A percentile compares a stretch with the other conserved stretches of the same genome.
These are phyloP conservation scores for Pichia californica DNA, from an alignment of 805 yeast genomes.

Conservation along the genomic window DNA sequence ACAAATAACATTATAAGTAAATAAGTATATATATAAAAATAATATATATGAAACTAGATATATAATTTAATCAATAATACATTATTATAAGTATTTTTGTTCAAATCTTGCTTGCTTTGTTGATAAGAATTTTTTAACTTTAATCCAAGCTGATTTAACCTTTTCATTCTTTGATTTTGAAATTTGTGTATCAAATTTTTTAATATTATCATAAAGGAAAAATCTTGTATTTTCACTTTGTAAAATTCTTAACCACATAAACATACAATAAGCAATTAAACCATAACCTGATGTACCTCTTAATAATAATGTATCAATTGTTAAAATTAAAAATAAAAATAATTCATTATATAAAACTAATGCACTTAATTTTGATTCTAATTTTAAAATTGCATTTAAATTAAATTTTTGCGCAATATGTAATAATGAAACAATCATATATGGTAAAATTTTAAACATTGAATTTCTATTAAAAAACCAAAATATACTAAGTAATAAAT, in stretches of 20 bases:
- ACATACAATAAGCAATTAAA: slow-evolving; percentile 46
- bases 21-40: too few relatives aligned
- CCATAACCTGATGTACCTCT: slow-evolving; percentile 69
- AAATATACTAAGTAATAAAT: slow-evolving; percentile 42
- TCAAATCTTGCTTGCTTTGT: slow-evolving; percentile 34
- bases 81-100: slow-evolving; percentile 17
- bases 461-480: slow-evolving; percentile 66
- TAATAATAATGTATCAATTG: slow-evolving; percentile 53
- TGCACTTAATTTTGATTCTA: slow-evolving; percentile 35
- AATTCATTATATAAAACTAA: slow-evolving; percentile 58
- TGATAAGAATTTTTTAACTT: slow-evolving; percentile 35
- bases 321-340: slow-evolving; percentile 43
- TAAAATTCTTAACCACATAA: slow-evolving; percentile 68
- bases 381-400: slow-evolving; percentile 33
- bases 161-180: slow-evolving; percentile 39
- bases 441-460: slow-evolving; percentile 59
- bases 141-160: slow-evolving; percentile 35
- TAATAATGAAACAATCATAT: slow-evolving; percentile 46
- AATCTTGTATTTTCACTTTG: slow-evolving; percentile 42
- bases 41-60: too few relatives aligned
- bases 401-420: slow-evolving; percentile 44
- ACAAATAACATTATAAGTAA: too few relatives aligned
- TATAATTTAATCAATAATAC: too few relatives aligned
- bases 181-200: slow-evolving; percentile 38
- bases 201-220: slow-evolving; percentile 36